phyloP scores from a whole-genome alignment of 2,329 filamentous ascomycete genomes.

The Elsinoe perseae region DNA sequence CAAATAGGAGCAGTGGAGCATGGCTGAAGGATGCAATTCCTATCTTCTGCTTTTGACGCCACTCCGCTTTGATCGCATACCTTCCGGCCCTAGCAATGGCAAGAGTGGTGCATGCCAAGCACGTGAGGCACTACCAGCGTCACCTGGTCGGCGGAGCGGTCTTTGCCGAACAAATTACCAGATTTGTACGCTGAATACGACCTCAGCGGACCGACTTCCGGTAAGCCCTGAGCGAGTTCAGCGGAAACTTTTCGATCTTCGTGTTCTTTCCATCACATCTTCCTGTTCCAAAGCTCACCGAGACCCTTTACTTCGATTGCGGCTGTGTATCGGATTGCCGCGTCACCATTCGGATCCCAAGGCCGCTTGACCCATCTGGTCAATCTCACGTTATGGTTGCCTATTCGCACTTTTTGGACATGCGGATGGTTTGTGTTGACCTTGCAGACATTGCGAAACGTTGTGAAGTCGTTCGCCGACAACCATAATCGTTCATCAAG shows the following conservation, averaged over 20 bases:
- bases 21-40: no score
- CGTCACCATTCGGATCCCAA: slow-evolving; percentile 1
- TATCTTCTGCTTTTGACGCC: background rate
- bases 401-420: background rate
- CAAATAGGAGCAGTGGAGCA: no score
- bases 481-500: background rate
- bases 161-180: background rate
- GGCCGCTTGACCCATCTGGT: background rate
- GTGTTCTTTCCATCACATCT: slow-evolving; percentile 1
- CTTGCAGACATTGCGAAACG: background rate
- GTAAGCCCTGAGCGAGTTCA: background rate
- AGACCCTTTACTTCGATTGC: background rate
- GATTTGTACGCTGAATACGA: background rate
- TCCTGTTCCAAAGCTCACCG: background rate
- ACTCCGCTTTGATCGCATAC: no score
- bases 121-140: background rate
- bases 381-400: background rate
- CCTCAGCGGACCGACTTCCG: background rate
- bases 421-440: background rate
- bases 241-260: slow-evolving; percentile 6
- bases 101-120: background rate
- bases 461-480: background rate
- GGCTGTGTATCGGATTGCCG: slow-evolving; percentile 1
- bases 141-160: background rate
- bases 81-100: background rate